A percentile compares a stretch with the other conserved stretches of the same genome.
phyloP scores from a whole-genome alignment of 164 flowering plant species.

The Tetracentron sinense region DNA sequence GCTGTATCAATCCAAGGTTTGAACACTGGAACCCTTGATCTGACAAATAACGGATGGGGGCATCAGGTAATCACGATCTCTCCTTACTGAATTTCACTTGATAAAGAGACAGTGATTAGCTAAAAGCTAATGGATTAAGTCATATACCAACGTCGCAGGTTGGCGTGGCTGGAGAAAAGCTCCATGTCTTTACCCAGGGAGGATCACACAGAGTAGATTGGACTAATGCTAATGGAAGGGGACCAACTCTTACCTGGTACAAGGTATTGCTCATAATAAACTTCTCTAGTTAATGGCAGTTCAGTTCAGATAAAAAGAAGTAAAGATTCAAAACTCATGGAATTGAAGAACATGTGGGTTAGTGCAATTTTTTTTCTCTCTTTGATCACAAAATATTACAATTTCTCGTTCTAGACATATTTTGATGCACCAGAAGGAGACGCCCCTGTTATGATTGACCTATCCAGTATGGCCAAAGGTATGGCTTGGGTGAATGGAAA shows the following conservation, averaged over 20 bases:
- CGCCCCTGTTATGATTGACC: conserved; percentile 52
- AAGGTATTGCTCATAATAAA: too few relatives aligned
- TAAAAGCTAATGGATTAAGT: conserved; percentile 1
- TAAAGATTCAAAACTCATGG: too few relatives aligned
- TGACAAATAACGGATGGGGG: conserved; percentile 58
- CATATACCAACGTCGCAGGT: conserved; percentile 31
- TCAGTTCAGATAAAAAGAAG: too few relatives aligned
- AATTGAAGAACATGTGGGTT: too few relatives aligned
- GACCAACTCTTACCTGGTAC: conserved; percentile 65
- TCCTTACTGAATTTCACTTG: background rate
- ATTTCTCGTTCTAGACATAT: conserved; percentile 41
- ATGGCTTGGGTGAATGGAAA: conserved; percentile 76
- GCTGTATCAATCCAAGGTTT: conserved; percentile 53
- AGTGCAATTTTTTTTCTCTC: too few relatives aligned
- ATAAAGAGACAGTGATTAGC: too few relatives aligned
- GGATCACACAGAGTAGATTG: conserved; percentile 61
- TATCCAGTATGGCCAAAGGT: conserved; percentile 70
- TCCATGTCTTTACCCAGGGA: conserved; percentile 36
- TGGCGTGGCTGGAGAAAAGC: conserved; percentile 64
- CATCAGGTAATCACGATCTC: conserved; percentile 45
- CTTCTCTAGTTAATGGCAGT: too few relatives aligned
- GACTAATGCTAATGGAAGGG: conserved; percentile 31
- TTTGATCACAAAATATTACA: too few relatives aligned
- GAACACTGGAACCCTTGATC: conserved; percentile 79
- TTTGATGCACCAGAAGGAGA: conserved; percentile 74